Conservation (phyloP, 306 rosid species). For the Abrus precatorius region DNA sequence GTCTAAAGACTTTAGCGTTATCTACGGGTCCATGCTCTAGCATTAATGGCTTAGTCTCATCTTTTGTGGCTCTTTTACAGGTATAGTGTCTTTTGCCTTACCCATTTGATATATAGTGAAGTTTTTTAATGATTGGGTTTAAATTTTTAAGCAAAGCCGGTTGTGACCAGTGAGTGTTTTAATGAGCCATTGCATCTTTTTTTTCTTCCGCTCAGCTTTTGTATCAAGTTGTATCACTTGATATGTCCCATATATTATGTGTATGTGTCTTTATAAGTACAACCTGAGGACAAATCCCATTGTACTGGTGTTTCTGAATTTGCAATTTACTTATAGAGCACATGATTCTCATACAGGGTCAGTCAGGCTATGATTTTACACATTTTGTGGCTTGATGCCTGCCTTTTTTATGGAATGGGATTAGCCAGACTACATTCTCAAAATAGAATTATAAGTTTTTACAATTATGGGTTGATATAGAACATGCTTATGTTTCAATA, state of each 20-base stretch:
- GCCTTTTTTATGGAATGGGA: conserved; percentile 10
- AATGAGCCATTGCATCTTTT: not conserved
- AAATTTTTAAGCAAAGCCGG: not conserved
- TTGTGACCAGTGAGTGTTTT: not conserved
- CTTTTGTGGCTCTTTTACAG: conserved; percentile 88
- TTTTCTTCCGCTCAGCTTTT: not conserved
- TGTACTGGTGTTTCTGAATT: conserved; percentile 10
- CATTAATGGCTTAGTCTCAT: conserved; percentile 85
- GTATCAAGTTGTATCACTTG: conserved; percentile 19
- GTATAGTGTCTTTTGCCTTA: conserved; percentile 48
- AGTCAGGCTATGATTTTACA: not conserved
- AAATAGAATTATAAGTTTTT: not conserved
- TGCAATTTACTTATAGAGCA: conserved; percentile 17
- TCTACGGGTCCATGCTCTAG: conserved; percentile 58
- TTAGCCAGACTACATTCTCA: conserved; percentile 25
- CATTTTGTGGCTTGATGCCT: conserved; percentile 21
- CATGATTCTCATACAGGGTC: not conserved
- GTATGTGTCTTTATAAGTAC: not conserved
- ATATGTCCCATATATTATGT: conserved; percentile 1
- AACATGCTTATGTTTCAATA: conserved; percentile 35
- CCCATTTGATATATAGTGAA: conserved; percentile 30
- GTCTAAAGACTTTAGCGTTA: conserved; percentile 75
- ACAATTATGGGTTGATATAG: not conserved
- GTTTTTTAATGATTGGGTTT: conserved; percentile 14
- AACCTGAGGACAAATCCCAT: not conserved